Base-by-base conservation (phyloP, 129 eudicot species). In the Scalesia atractyloides region DNA sequence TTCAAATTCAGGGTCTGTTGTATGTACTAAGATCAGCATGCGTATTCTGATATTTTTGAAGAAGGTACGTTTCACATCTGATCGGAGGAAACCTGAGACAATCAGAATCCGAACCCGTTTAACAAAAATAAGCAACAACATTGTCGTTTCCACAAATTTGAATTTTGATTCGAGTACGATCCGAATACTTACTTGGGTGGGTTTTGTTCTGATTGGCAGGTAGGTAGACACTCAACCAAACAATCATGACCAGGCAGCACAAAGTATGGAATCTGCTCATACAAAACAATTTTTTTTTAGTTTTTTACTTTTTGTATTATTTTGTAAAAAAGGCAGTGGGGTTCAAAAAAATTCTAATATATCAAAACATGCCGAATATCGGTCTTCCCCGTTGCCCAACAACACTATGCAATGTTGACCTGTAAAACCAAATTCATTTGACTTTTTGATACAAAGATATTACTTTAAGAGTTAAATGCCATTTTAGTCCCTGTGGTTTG, bases 221-320 rank as follows among this genome's bases (percentile, higher is more conserved):
- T 86, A 36, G 92, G 89, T 81, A 89, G 77, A 83, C 98, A 93
- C 72, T 89, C 95, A 65, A 93, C 95, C 51, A 89, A 36, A 76
- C 96, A 89, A 62, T 93, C 96, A 68, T 87, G 90, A 80, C 82
- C 82, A 12, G 96, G 96, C 77, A 84, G 86, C 70, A 85, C 82
- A 83, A 93, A 93, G 76, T 64, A 89, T 7, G 95, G 95, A 54
- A 93, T 89, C 98, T 93, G 79, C 73, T 56, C 59, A 72, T 18
- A 73, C 20, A 34, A 75, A 80, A 64, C 3, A 57, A 24, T 1
- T 24, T 30, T 30, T 30, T 30, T 1, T 30, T 30, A 30, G 0
- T 2, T 30, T 24, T 24, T 22, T 22, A 22, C 2, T 24, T 30
- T 17, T 16, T 9, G 10, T 30, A 30, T 30, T n/a, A 24, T 33